Evolutionary conservation across 768 basidiomycete genomes (phyloP).

Genomic region (Leccinellum luteum): DNA sequence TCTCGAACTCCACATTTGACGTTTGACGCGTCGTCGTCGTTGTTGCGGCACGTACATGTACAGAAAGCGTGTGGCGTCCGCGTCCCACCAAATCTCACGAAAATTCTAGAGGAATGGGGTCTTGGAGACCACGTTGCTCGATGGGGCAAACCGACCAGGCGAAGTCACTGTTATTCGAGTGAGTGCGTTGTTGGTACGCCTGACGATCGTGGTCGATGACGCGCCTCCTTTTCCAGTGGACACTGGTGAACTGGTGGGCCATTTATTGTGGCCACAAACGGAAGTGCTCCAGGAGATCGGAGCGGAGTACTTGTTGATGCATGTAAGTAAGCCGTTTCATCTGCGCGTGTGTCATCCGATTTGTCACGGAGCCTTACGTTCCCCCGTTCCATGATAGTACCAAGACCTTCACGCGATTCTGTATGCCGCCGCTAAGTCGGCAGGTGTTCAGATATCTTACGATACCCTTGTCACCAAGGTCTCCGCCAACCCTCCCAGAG

Average conservation of each 20-base stretch:
- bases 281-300: slow-evolving; percentile 45
- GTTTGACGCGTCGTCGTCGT: background rate
- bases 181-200: background rate
- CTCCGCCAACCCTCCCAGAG: slow-evolving; percentile 26
- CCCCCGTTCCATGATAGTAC: slow-evolving; percentile 38
- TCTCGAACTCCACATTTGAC: background rate
- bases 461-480: slow-evolving; percentile 35
- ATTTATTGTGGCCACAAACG: slow-evolving; percentile 41
- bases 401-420: slow-evolving; percentile 49
- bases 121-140: slow-evolving; percentile 39
- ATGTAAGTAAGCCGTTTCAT: slow-evolving; percentile 38
- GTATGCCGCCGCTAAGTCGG: slow-evolving; percentile 41
- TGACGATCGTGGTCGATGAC: background rate
- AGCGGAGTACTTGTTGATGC: slow-evolving; percentile 46
- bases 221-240: slow-evolving; percentile 31
- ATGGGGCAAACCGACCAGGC: slow-evolving; percentile 23
- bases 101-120: slow-evolving; percentile 52
- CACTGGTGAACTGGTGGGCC: slow-evolving; percentile 41
- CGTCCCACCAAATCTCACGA: slow-evolving; percentile 56
- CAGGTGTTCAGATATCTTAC: slow-evolving; percentile 47
- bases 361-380: background rate
- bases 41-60: background rate
- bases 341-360: background rate
- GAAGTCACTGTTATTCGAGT: slow-evolving; percentile 18
- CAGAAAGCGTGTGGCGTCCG: slow-evolving; percentile 40